phyloP scores from a whole-genome alignment of 345 rosid genomes.

The Raphanus raphanistrum region DNA sequence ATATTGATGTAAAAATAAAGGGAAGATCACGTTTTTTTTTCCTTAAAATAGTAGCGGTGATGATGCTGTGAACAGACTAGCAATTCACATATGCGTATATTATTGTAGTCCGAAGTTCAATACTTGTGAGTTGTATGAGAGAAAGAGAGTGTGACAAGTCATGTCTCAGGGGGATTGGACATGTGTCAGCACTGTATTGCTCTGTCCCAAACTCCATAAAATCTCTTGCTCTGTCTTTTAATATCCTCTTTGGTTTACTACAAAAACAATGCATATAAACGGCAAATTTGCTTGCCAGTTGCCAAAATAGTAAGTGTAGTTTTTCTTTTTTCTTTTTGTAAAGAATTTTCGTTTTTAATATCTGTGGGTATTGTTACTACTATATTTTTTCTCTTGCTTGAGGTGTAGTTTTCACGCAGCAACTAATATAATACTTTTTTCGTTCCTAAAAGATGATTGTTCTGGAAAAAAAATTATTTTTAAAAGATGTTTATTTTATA shows the following conservation, averaged over 20 bases:
- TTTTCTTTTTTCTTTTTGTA: not conserved
- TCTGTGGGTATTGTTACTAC: not conserved
- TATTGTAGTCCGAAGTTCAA: not conserved
- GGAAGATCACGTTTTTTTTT: not conserved
- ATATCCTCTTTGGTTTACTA: slow-evolving; percentile 20
- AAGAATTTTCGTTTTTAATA: not conserved
- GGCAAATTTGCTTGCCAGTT: slow-evolving; percentile 1
- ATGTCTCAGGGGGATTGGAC: slow-evolving; percentile 31
- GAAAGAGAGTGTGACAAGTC: slow-evolving; percentile 10
- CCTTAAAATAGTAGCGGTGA: not conserved
- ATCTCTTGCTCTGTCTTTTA: slow-evolving; percentile 9
- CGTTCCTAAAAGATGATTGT: too few species aligned
- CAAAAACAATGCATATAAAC: slow-evolving; percentile 6
- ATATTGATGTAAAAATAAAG: not conserved
- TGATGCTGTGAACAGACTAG: not conserved
- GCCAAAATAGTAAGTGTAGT: not conserved
- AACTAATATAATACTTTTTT: not conserved
- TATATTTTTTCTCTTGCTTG: not conserved
- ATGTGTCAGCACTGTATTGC: slow-evolving; percentile 28
- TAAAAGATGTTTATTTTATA: too few species aligned
- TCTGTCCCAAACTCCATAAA: slow-evolving; percentile 27
- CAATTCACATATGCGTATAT: not conserved
- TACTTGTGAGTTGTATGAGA: not conserved
- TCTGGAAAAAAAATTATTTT: too few species aligned
- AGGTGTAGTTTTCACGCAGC: not conserved